phyloP scores from a whole-genome alignment of 2,329 filamentous ascomycete genomes.

The Elsinoe necatrix region DNA sequence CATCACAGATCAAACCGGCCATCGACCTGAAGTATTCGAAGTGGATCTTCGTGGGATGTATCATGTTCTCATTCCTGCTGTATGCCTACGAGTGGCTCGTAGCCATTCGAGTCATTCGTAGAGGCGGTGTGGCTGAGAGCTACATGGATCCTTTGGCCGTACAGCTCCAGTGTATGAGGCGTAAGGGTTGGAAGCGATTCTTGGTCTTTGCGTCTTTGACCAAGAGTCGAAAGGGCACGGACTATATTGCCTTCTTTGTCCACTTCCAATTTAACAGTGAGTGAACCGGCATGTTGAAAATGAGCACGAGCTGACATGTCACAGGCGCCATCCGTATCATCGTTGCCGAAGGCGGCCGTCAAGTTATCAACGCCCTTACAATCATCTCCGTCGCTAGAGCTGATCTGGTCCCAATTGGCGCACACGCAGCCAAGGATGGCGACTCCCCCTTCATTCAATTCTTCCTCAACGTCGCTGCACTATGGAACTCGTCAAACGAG shows the following conservation, averaged over 20 bases:
- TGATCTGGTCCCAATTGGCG: slow-evolving; percentile 57
- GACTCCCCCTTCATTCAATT: slow-evolving; percentile 63
- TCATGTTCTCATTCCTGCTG: slow-evolving; percentile 81
- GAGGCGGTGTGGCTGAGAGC: slow-evolving; percentile 80
- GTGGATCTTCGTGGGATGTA: slow-evolving; percentile 92
- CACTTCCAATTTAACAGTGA: slow-evolving; percentile 69
- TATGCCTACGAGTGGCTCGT: slow-evolving; percentile 71
- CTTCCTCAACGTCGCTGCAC: slow-evolving; percentile 67
- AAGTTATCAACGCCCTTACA: slow-evolving; percentile 83
- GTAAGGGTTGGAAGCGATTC: slow-evolving; percentile 79
- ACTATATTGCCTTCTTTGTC: slow-evolving; percentile 83
- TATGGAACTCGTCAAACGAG: slow-evolving; percentile 64
- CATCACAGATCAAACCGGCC: slow-evolving; percentile 68
- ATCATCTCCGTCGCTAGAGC: slow-evolving; percentile 74
- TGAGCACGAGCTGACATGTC: slow-evolving; percentile 21
- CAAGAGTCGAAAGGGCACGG: slow-evolving; percentile 80
- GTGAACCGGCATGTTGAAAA: slow-evolving; percentile 12
- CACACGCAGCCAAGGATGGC: slow-evolving; percentile 46
- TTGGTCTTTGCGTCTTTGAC: slow-evolving; percentile 87
- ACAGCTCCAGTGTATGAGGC: slow-evolving; percentile 72
- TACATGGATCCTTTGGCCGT: slow-evolving; percentile 85
- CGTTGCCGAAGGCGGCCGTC: slow-evolving; percentile 83
- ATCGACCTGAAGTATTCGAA: slow-evolving; percentile 73
- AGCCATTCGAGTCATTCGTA: slow-evolving; percentile 70
- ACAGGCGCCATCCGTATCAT: slow-evolving; percentile 79